Conservation (phyloP, 495 filamentous ascomycete species). For the Annulohypoxylon nitens region DNA sequence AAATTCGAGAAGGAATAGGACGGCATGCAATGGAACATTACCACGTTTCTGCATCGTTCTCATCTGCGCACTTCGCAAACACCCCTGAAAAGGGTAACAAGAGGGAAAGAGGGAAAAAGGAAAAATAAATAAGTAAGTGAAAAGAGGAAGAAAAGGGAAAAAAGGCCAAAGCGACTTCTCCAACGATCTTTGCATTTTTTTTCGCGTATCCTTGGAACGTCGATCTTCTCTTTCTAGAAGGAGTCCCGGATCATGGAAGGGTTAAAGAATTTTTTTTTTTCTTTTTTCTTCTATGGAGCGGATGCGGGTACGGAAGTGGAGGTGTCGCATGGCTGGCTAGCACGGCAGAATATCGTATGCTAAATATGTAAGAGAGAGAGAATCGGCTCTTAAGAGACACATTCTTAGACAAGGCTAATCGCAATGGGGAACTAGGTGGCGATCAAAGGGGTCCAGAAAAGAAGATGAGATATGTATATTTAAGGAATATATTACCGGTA, state of each 20-base stretch:
- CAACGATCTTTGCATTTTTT: slow-evolving; percentile 14
- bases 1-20: slow-evolving; percentile 6
- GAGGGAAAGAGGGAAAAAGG: slow-evolving; percentile 20
- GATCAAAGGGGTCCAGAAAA: neutral
- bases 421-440: slow-evolving; percentile 6
- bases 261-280: slow-evolving; percentile 13
- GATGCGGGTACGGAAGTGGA: slow-evolving; percentile 22
- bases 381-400: slow-evolving; percentile 26
- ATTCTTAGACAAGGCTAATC: slow-evolving; percentile 8
- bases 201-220: slow-evolving; percentile 8
- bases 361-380: neutral
- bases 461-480: slow-evolving; percentile 6
- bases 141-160: slow-evolving; percentile 6
- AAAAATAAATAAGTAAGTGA: neutral
- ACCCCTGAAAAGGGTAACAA: neutral
- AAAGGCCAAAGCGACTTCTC: slow-evolving; percentile 22
- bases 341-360: neutral
- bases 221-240: slow-evolving; percentile 39
- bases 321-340: slow-evolving; percentile 29
- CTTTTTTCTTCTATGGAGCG: slow-evolving; percentile 27
- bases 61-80: slow-evolving; percentile 7
- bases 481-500: slow-evolving; percentile 23
- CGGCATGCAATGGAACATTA: slow-evolving; percentile 48
- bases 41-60: slow-evolving; percentile 45
- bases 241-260: slow-evolving; percentile 24